Evolutionary conservation across 2,329 filamentous ascomycete species (phyloP).

Genomic region (Aspergillus melleus): DNA sequence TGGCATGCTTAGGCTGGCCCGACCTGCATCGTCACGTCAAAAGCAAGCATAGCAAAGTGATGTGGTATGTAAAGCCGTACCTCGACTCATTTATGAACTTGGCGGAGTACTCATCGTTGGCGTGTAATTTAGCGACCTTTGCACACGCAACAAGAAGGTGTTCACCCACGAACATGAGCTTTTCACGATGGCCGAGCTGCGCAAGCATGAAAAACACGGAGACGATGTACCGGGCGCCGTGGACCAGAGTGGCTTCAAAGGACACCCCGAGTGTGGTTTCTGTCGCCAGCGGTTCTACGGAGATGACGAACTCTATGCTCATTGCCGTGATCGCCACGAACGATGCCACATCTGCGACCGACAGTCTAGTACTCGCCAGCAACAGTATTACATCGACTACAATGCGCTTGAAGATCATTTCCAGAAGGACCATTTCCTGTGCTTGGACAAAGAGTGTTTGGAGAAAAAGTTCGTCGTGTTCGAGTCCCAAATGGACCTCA

Average conservation of each 20-base stretch:
- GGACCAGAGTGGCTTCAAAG: conserved; percentile 94
- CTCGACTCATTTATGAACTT: neutral
- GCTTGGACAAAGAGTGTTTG: conserved; percentile 79
- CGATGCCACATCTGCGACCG: conserved; percentile 92
- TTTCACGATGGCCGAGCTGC: conserved; percentile 76
- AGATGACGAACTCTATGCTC: conserved; percentile 88
- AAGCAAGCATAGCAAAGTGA: conserved; percentile 76
- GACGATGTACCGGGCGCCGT: conserved; percentile 87
- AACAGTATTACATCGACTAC: conserved; percentile 91
- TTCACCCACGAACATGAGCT: conserved; percentile 98
- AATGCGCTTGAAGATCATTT: conserved; percentile 85
- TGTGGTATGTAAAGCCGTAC: conserved; percentile 60
- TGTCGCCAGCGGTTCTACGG: conserved; percentile 92
- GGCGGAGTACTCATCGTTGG: conserved; percentile 9
- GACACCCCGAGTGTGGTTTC: conserved; percentile 92
- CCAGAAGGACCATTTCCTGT: conserved; percentile 80
- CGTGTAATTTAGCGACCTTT: conserved; percentile 64
- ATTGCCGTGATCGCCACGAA: conserved; percentile 93
- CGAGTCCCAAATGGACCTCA: conserved; percentile 88
- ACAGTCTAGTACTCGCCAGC: conserved; percentile 60
- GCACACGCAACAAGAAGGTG: conserved; percentile 92
- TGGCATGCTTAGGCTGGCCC: conserved; percentile 78
- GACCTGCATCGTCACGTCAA: conserved; percentile 81
- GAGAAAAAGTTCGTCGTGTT: conserved; percentile 99
- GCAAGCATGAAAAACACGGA: conserved; percentile 84